Conservation (phyloP, 1,284 basidiomycete genomes). For the Schizophyllum amplum region DNA sequence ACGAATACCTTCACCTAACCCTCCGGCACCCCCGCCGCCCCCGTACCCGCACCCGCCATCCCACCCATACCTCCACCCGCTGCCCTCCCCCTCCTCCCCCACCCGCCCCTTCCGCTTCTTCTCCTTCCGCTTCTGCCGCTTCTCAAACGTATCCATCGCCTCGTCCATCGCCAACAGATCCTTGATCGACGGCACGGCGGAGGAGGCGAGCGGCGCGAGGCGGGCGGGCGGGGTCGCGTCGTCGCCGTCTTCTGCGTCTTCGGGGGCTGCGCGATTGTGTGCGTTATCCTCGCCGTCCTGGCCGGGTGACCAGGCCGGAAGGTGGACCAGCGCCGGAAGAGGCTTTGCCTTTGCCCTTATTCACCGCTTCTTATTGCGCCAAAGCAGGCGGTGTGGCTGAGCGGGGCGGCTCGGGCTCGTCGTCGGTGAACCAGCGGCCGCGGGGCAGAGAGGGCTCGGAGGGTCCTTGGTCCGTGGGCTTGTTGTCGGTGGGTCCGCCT, state of each 20-base stretch:
- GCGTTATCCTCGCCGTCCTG: not conserved
- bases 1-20: no score
- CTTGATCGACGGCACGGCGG: constrained; percentile 70
- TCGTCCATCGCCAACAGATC: constrained; percentile 73
- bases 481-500: not conserved
- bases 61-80: no score
- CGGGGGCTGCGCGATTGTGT: no score
- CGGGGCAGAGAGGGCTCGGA: not conserved
- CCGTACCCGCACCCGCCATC: no score
- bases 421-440: constrained; percentile 18
- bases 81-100: constrained; percentile 19
- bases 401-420: constrained; percentile 9
- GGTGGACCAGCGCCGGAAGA: not conserved
- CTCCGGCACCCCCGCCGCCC: no score
- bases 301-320: not conserved
- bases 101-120: constrained; percentile 46
- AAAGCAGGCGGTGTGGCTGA: constrained; percentile 7
- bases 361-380: not conserved
- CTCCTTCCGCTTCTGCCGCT: constrained; percentile 64
- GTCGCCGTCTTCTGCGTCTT: constrained; percentile 18
- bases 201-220: constrained; percentile 65
- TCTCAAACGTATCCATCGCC: constrained; percentile 52
- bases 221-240: constrained; percentile 38
- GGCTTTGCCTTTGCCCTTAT: constrained; percentile 1
- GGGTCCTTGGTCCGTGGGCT: not conserved